Conservation (phyloP, 495 filamentous ascomycete species). For the Daldinia childiae region DNA sequence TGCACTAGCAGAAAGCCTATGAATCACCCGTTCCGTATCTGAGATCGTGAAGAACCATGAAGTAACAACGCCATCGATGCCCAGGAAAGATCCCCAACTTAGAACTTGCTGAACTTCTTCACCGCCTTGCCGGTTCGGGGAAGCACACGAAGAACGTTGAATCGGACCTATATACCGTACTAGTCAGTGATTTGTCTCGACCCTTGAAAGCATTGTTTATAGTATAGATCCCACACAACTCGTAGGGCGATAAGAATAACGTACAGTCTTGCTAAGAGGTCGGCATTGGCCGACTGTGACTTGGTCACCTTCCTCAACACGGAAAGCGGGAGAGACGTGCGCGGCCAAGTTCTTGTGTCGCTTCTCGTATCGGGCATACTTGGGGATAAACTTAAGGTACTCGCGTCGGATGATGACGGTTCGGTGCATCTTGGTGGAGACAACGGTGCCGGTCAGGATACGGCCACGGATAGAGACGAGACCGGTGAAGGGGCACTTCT, state of each 20-base stretch:
- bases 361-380: constrained; percentile 99
- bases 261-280: constrained; percentile 97
- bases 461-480: constrained; percentile 98
- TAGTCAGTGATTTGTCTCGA: constrained; percentile 39
- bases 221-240: neutral
- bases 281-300: constrained; percentile 99
- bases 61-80: constrained; percentile 63
- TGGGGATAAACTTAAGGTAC: constrained; percentile 99
- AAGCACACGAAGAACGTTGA: constrained; percentile 98
- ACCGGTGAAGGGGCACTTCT: constrained; percentile 99
- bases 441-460: constrained; percentile 98
- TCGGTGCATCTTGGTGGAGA: constrained; percentile 99
- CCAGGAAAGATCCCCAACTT: constrained; percentile 61
- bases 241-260: constrained; percentile 47
- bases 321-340: constrained; percentile 99
- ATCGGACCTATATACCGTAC: constrained; percentile 75
- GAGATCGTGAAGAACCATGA: constrained; percentile 60
- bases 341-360: constrained; percentile 99
- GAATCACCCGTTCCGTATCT: constrained; percentile 59
- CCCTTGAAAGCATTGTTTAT: neutral
- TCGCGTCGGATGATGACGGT: constrained; percentile 99
- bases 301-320: constrained; percentile 98
- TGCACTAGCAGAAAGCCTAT: constrained; percentile 57
- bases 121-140: constrained; percentile 95
- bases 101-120: constrained; percentile 99